These are phyloP conservation scores for Cytospora chrysosperma DNA, from an alignment of 2,329 filamentous ascomycete genomes.

Conservation along the genomic window DNA sequence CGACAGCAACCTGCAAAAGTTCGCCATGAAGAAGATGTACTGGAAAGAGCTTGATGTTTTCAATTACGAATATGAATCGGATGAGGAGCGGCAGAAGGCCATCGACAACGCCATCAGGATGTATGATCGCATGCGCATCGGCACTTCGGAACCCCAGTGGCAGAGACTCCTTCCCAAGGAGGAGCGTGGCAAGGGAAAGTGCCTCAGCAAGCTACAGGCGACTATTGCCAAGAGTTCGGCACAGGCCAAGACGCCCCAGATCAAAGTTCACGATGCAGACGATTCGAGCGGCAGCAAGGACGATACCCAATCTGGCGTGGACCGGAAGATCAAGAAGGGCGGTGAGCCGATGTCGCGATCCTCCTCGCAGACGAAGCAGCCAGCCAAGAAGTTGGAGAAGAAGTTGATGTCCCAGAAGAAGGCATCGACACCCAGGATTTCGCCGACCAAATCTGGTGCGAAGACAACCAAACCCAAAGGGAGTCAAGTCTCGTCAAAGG, in stretches of 20 bases:
- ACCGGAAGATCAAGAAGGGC: conserved; percentile 34
- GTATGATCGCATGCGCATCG: conserved; percentile 59
- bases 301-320: conserved; percentile 36
- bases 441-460: conserved; percentile 42
- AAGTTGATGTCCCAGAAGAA: conserved; percentile 47
- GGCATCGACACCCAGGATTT: conserved; percentile 36
- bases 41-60: conserved; percentile 67
- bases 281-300: conserved; percentile 43
- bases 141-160: conserved; percentile 58
- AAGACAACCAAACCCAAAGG: conserved; percentile 36
- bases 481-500: conserved; percentile 52
- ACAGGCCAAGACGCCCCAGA: conserved; percentile 51
- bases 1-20: conserved; percentile 49
- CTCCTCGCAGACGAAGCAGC: conserved; percentile 48
- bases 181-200: conserved; percentile 60
- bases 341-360: conserved; percentile 49
- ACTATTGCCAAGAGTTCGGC: conserved; percentile 54
- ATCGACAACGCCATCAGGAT: conserved; percentile 60
- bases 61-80: conserved; percentile 55
- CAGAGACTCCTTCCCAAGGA: conserved; percentile 57
- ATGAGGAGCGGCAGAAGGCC: conserved; percentile 56
- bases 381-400: conserved; percentile 59
- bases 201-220: conserved; percentile 60
- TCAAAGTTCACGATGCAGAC: conserved; percentile 51
- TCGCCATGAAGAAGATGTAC: conserved; percentile 54